Percentiles rank a stretch among this genome's conserved stretches.
These are phyloP conservation scores for Protomyces gravidus DNA, from an alignment of 1,139 yeast species.

Conservation along the genomic window DNA sequence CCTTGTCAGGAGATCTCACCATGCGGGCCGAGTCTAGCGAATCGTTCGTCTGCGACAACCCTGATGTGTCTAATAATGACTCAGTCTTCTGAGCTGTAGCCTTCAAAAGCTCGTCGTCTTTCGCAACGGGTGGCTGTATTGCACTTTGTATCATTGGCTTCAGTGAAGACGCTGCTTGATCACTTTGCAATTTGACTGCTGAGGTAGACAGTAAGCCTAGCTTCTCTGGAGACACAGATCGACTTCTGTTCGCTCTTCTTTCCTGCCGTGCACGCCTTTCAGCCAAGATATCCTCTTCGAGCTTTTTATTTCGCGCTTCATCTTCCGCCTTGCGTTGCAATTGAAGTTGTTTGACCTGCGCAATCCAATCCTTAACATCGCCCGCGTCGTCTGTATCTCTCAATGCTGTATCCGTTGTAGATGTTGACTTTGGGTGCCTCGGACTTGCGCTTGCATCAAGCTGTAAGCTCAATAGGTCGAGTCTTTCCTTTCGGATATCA, in stretches of 20 bases:
- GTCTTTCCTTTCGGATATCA: constrained; percentile 12
- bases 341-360: constrained; percentile 10
- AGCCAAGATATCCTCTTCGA: constrained; percentile 18
- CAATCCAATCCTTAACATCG: constrained; percentile 22
- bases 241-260: constrained; percentile 14
- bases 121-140: no score
- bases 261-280: constrained; percentile 21
- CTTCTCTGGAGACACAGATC: constrained; percentile 19
- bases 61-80: neutral
- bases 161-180: neutral
- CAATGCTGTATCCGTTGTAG: neutral
- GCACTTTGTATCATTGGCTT: neutral
- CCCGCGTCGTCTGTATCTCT: neutral
- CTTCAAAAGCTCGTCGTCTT: neutral
- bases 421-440: neutral
- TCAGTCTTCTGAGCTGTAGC: neutral
- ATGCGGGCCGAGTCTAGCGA: no score
- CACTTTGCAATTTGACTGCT: neutral
- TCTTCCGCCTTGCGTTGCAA: constrained; percentile 18
- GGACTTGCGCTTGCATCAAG: neutral
- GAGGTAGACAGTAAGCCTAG: neutral
- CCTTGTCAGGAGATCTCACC: neutral
- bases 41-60: no score
- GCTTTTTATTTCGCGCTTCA: constrained; percentile 17
- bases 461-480: neutral